phyloP scores from a whole-genome alignment of 768 basidiomycete species.

The Auricularia auricula-judae region DNA sequence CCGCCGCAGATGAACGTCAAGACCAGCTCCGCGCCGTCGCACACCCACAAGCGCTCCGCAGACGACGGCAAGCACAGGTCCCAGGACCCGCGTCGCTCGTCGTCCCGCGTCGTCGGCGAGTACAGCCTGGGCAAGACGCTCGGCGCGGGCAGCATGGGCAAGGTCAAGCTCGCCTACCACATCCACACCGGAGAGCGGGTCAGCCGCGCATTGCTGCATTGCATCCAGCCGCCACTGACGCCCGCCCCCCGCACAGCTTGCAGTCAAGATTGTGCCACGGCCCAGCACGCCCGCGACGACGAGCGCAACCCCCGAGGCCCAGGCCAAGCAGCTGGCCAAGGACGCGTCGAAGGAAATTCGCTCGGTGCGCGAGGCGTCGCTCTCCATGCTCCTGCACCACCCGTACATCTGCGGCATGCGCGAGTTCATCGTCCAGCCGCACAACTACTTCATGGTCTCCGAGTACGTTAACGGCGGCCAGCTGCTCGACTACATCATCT shows the following conservation, averaged over 20 bases:
- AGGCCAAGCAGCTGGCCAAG: conserved; percentile 70
- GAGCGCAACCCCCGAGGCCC: conserved; percentile 37
- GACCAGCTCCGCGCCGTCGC: conserved; percentile 4
- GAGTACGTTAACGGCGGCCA: conserved; percentile 99
- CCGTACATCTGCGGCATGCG: conserved; percentile 99
- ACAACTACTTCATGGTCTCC: conserved; percentile 99
- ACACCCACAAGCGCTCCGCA: conserved; percentile 11
- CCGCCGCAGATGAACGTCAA: conserved; percentile 3
- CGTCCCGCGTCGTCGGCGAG: conserved; percentile 68
- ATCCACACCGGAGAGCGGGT: conserved; percentile 89
- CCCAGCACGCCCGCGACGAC: conserved; percentile 51
- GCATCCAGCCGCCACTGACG: background rate
- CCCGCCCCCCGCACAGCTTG: conserved; percentile 44
- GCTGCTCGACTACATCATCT: conserved; percentile 99
- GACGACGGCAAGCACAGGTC: conserved; percentile 21
- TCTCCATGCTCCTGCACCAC: conserved; percentile 93
- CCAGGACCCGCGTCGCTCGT: conserved; percentile 22
- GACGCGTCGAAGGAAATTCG: conserved; percentile 95
- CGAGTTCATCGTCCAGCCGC: conserved; percentile 93
- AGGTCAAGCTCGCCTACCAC: conserved; percentile 92
- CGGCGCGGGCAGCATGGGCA: conserved; percentile 97
- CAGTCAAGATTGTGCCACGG: conserved; percentile 97
- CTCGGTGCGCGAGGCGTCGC: conserved; percentile 88
- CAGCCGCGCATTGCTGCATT: conserved; percentile 16
- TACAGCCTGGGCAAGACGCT: conserved; percentile 95